Evolutionary conservation across 2,329 filamentous ascomycete species (phyloP), one percentile per base, ranked within the genome.

Genomic region (Knufia fluminis): DNA sequence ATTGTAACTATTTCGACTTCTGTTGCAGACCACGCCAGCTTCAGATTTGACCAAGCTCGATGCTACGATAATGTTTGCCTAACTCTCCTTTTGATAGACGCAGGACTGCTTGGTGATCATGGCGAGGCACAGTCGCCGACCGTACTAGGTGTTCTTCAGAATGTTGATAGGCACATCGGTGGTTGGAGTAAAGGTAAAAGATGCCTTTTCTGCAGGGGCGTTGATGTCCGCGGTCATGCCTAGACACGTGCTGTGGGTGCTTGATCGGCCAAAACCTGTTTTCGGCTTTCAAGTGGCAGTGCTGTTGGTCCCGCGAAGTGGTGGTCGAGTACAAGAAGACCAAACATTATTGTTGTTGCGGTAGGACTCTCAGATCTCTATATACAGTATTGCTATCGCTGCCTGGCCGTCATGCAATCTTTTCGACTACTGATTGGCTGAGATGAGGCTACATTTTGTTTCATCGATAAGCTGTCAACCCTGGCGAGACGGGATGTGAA

Each of bases 111-210:
- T 24, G 38, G 38, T 41, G 19, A 9, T 41, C 19, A 41, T 17
- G 38, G n/a, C 38, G 38, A 22, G 38, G 16, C 17, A 38, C 7
- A 4, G 14, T n/a, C 14, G 35, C 17, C 6, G 35, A 38, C 35
- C 7, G 14, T 6, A n/a, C 6, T 20, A 38, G 6, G n/a, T 32
- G 22, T 3, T 23, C n/a, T 45, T n/a, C 8, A 45, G 26, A 19
- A 20, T 45, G 42, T 14, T 23, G 4, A 32, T 12, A 33, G 42
- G 28, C 28, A 32, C 42, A 10, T 45, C 42, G 12, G n/a, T 8
- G 7, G 42, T 45, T 32, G 42, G 42, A 33, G 14, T 10, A 32
- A 44, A 44, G 41, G 26, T 44, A 19, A 45, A 45, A 9, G 42
- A 32, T 4, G 24, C 14, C 42, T 17, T 16, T 32, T 32, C 24